Evolutionary conservation across 2,329 filamentous ascomycete species (phyloP).

Genomic region (Penicillium occitanis): DNA sequence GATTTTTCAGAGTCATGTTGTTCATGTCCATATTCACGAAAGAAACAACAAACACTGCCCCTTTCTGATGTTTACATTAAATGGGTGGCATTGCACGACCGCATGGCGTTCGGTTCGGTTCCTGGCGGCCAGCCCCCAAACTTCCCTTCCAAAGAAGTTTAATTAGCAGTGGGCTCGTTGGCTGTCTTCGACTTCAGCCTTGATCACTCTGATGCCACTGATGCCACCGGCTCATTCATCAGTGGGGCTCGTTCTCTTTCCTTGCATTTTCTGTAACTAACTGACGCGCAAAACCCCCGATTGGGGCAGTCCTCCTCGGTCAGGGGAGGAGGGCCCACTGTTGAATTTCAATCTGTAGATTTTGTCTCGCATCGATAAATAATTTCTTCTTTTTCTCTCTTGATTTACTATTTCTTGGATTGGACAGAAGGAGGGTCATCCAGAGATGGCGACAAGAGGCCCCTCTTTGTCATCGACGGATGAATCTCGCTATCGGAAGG

Average conservation of each 20-base stretch:
- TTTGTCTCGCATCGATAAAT: not conserved
- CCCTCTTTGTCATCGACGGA: conserved; percentile 29
- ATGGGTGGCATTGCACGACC: not conserved
- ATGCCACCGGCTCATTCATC: conserved; percentile 2
- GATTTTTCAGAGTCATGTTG: not conserved
- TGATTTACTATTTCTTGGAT: not conserved
- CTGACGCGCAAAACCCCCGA: conserved; percentile 9
- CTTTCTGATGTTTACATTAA: not conserved
- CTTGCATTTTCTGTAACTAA: conserved; percentile 12
- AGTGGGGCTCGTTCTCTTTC: conserved; percentile 7
- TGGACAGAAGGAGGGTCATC: conserved; percentile 4
- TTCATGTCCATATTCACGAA: too few relatives aligned
- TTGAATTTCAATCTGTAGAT: not conserved
- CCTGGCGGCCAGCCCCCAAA: conserved; percentile 5
- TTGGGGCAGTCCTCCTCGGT: conserved; percentile 10
- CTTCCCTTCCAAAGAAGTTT: not conserved
- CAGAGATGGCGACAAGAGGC: conserved; percentile 15
- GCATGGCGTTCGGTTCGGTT: not conserved
- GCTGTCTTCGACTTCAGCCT: not conserved
- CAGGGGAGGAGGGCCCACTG: conserved; percentile 4
- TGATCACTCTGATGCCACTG: conserved; percentile 7
- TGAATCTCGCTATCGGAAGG: conserved; percentile 38
- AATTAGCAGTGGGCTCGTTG: not conserved
- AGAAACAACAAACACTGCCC: not conserved
- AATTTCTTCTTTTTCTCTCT: not conserved